Conservation (phyloP, 1,284 basidiomycete species). For the Boletellus deceptivus region DNA sequence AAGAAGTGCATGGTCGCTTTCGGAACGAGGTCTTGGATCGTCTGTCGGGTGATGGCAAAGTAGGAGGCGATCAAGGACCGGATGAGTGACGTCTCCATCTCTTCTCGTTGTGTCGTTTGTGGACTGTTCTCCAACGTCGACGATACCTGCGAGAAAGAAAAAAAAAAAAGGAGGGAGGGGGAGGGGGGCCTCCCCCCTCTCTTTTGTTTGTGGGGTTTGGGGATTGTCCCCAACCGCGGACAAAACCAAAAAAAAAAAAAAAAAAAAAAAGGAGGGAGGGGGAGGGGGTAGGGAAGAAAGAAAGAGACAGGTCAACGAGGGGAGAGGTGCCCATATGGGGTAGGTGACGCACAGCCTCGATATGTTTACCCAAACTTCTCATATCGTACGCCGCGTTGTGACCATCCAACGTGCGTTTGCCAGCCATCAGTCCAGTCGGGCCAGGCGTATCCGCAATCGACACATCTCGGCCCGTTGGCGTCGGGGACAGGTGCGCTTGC, state of each 20-base stretch:
- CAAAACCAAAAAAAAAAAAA: too few species aligned
- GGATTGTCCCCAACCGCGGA: too few species aligned
- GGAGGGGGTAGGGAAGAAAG: too few species aligned
- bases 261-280: not conserved
- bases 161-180: not conserved
- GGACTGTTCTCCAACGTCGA: conserved; percentile 43
- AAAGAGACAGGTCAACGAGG: too few species aligned
- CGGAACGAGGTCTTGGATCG: conserved; percentile 95
- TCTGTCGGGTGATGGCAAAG: conserved; percentile 94
- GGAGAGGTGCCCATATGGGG: too few species aligned
- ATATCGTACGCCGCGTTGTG: conserved; percentile 93
- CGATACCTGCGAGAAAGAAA: conserved; percentile 9
- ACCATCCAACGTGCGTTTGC: conserved; percentile 67
- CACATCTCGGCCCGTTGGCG: conserved; percentile 59
- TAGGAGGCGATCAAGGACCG: conserved; percentile 93
- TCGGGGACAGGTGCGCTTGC: conserved; percentile 28
- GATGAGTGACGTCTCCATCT: conserved; percentile 96
- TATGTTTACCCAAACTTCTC: conserved; percentile 97
- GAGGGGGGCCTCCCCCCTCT: too few species aligned
- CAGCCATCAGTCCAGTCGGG: conserved; percentile 60
- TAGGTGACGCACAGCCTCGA: conserved; percentile 76
- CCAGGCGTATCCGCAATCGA: conserved; percentile 50
- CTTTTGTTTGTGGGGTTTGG: too few species aligned
- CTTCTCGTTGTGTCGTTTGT: conserved; percentile 77
- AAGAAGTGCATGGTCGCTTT: conserved; percentile 97